Percentiles rank a stretch among this genome's conserved stretches.
These are phyloP conservation scores for Aspergillus avenaceus DNA, from an alignment of 495 filamentous ascomycete genomes.

Conservation along the genomic window DNA sequence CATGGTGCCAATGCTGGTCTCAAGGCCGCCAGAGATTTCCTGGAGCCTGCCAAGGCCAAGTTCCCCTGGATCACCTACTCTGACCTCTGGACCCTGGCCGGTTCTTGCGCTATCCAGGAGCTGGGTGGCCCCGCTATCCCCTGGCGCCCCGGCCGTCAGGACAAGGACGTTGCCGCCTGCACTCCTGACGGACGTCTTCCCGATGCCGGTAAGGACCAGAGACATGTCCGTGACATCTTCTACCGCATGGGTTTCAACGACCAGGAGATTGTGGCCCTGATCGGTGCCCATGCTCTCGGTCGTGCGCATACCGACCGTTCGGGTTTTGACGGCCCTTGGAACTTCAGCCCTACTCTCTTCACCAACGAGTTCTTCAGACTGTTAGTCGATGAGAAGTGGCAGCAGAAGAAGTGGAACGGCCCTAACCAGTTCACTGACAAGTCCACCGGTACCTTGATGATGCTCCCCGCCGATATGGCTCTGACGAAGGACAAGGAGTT, in stretches of 20 bases:
- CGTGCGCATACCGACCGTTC: conserved; percentile 86
- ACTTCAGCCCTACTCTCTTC: conserved; percentile 89
- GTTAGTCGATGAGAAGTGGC: conserved; percentile 88
- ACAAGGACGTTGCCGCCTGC: conserved; percentile 79
- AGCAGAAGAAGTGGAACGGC: conserved; percentile 89
- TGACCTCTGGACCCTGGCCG: conserved; percentile 92
- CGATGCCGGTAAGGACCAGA: conserved; percentile 73
- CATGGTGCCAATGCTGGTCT: conserved; percentile 96
- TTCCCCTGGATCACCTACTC: conserved; percentile 96
- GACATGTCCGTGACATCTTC: conserved; percentile 90
- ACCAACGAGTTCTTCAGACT: conserved; percentile 94
- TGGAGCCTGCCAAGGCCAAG: conserved; percentile 82
- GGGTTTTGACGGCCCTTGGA: conserved; percentile 92
- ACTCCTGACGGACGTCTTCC: conserved; percentile 95
- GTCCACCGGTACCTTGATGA: conserved; percentile 84
- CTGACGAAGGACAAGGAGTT: conserved; percentile 87
- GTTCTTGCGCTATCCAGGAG: conserved; percentile 86
- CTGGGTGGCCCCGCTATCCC: conserved; percentile 86
- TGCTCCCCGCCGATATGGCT: conserved; percentile 90
- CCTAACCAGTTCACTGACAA: conserved; percentile 83
- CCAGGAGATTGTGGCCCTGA: conserved; percentile 88
- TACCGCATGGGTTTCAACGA: conserved; percentile 98
- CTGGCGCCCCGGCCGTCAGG: conserved; percentile 83
- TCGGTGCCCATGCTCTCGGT: conserved; percentile 87
- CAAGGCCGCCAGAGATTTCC: conserved; percentile 82